Base-by-base conservation (phyloP, 805 yeast species). In the Dipodascus albidus region DNA sequence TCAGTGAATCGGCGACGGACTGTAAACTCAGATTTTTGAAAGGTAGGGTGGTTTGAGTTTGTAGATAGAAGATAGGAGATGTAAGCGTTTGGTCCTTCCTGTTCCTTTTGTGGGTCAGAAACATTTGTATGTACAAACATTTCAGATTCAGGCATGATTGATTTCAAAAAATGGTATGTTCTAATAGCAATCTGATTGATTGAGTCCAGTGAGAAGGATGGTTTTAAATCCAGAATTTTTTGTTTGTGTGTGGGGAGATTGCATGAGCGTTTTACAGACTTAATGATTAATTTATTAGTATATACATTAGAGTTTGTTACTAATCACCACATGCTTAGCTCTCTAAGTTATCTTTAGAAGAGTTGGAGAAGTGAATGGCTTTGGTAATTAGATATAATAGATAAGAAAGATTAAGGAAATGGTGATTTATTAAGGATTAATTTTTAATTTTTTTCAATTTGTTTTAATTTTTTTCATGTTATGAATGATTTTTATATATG, bases 1-100 rank as follows among this genome's bases (percentile, higher is more conserved):
- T 93, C 98, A 3, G 91, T 85, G 67, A 87, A 91, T 52, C 99
- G 75, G 60, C 97, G 76, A 50, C 95, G 75, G 1, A 84, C 82
- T 22, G 70, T 69, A 53, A 78, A 73, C n/a, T 67, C 67, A 1
- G 70, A 56, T 22, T 62, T 55, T 35, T 71, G 71, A 53, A 85
- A 78, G 2, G 74, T 74, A 1, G 90, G 85, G 60, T 79, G 77
- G 62, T 83, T 75, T 1, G 90, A 76, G 50, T 65, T 67, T n/a
- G 93, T 80, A 31, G 82, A 76, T 23, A 88, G 72, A 47, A 83
- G 70, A 63, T 85, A 88, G 3, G 93, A 78, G 9, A 86, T 83
- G 65, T 70, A 87, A n/a, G 87, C 82, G 59, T 84, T 85, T 0
- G 70, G 57, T 1, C 85, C 81, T 52, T 87, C 93, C 51, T 78